Conservation (phyloP, 441 rosid genomes). For the Euphorbia neoarborescens region DNA sequence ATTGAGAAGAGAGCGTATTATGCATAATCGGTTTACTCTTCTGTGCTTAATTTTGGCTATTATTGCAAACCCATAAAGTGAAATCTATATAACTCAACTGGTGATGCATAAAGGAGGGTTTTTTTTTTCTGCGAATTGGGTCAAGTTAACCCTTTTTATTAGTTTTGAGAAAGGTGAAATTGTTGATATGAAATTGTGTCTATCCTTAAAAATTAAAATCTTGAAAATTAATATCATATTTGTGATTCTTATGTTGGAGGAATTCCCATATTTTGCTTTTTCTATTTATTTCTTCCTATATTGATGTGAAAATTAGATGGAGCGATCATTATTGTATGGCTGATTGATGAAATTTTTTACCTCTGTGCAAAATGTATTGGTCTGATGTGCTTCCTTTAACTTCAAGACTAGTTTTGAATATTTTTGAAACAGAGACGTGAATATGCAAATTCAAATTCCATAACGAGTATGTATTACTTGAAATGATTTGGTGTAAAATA, state of each 20-base stretch:
- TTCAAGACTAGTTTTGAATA: background rate
- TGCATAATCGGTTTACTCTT: background rate
- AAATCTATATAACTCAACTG: background rate
- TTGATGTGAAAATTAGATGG: background rate
- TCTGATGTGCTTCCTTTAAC: background rate
- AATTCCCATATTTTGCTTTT: background rate
- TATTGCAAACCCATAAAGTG: conserved; percentile 3
- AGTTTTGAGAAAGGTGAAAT: background rate
- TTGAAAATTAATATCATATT: background rate
- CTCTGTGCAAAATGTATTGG: background rate
- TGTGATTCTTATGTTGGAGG: background rate
- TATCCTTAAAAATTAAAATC: background rate
- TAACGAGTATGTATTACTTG: background rate
- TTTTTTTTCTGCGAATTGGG: conserved; percentile 5
- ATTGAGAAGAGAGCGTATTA: background rate
- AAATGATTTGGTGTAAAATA: background rate
- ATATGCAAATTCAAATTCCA: background rate
- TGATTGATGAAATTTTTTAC: conserved; percentile 2
- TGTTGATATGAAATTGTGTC: background rate
- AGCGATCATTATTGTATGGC: background rate
- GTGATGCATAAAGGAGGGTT: background rate
- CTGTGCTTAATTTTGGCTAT: background rate
- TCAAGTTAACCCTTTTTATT: background rate
- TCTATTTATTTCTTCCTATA: background rate
- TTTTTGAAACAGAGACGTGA: background rate